Evolutionary conservation across 129 eudicot genomes (phyloP), one percentile per base, ranked within the genome.

Genomic region (Heracleum sosnowskyi): DNA sequence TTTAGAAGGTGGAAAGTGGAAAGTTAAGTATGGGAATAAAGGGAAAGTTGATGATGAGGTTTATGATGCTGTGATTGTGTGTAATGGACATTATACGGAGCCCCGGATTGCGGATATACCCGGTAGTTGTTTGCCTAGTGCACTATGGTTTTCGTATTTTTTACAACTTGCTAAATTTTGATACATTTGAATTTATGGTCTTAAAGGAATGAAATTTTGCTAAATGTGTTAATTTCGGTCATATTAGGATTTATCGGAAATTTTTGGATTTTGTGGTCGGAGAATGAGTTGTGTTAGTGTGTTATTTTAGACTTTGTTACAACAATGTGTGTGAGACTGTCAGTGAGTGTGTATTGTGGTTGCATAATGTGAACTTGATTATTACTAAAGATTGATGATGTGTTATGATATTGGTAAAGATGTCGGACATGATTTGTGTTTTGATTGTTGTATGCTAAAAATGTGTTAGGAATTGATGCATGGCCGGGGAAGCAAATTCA

Each of bases 401-500:
- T 24, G 66, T n/a, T 7, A 57, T 60, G 2, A 55, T 60, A 60
- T 57, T 57, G 33, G 8, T 60, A n/a, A 7, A n/a, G 15, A 26
- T 2, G n/a, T 3, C 10, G 41, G 49, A 42, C 7, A 57, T 22
- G 40, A 20, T 12, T 29, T 79, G 63, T 22, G 26, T 37, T 57
- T 37, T 76, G 15, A 85, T 36, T 75, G 81, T 9, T 74, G 37
- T 78, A 37, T 53, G 31, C 0, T 2, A 35, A 2, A 9, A 40
- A 34, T 68, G 22, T 42, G 81, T 42, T 76, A 93, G 97, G 97
- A 35, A 89, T 90, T 74, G 93, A 87, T 83, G 75, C 49, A 24
- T 94, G 98, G 98, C 97, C 98, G 0, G 97, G 97, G 45, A 89
- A 88, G 86, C 97, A 94, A 78, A 88, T 91, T 44, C 97, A 94